These are phyloP conservation scores for Ceratocystis diversiconidia DNA, from an alignment of 2,329 filamentous ascomycete genomes.

Conservation along the genomic window DNA sequence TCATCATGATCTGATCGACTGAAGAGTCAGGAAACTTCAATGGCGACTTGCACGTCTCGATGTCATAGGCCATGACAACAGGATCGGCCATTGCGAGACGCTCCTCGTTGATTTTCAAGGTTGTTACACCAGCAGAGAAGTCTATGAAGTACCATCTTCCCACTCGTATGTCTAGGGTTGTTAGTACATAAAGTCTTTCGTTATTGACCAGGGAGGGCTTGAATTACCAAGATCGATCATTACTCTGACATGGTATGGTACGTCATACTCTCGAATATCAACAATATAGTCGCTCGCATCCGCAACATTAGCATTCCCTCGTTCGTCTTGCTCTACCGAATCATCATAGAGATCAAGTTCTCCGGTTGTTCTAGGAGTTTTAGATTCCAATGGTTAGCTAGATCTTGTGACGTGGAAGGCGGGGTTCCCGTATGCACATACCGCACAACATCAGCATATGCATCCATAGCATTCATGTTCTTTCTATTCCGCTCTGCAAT, in stretches of 20 bases:
- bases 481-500: slow-evolving; percentile 95
- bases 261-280: slow-evolving; percentile 98
- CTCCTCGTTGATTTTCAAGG: slow-evolving; percentile 73
- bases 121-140: slow-evolving; percentile 77
- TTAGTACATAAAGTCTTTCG: slow-evolving; percentile 20
- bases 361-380: slow-evolving; percentile 47
- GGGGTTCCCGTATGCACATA: slow-evolving; percentile 30
- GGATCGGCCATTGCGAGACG: slow-evolving; percentile 83
- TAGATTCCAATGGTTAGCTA: slow-evolving; percentile 18
- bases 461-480: slow-evolving; percentile 92
- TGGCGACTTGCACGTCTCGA: slow-evolving; percentile 90
- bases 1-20: slow-evolving; percentile 98
- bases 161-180: slow-evolving; percentile 64
- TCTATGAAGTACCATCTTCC: slow-evolving; percentile 97
- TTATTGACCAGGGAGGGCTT: background rate
- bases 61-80: slow-evolving; percentile 98
- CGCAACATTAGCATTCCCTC: slow-evolving; percentile 57
- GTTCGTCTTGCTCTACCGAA: slow-evolving; percentile 63
- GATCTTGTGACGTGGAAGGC: background rate
- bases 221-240: slow-evolving; percentile 73
- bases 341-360: slow-evolving; percentile 95
- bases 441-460: slow-evolving; percentile 91
- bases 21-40: slow-evolving; percentile 92
- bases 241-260: slow-evolving; percentile 97
- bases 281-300: slow-evolving; percentile 96